These are phyloP conservation scores for Xanthoconium separans DNA, from an alignment of 1,284 basidiomycete species.

Conservation along the genomic window DNA sequence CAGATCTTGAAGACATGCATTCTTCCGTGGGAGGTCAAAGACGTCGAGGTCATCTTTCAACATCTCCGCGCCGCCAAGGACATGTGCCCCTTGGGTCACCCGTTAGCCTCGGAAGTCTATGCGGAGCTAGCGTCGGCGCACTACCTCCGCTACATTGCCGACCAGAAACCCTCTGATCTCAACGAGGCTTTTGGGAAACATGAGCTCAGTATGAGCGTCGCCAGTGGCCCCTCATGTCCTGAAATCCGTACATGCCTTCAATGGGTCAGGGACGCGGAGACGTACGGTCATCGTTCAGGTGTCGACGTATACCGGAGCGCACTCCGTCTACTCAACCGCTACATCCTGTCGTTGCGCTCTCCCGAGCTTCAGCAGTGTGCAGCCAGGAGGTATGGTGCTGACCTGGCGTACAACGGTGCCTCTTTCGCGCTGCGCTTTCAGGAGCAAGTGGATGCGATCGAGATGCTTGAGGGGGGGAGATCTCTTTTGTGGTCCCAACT, in stretches of 20 bases:
- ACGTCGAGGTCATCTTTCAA: constrained; percentile 20
- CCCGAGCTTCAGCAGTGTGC: constrained; percentile 20
- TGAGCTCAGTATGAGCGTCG: constrained; percentile 24
- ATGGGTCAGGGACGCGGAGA: constrained; percentile 24
- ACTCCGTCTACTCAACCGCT: constrained; percentile 17
- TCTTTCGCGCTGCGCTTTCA: constrained; percentile 23
- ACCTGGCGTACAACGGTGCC: constrained; percentile 21
- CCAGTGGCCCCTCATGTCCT: constrained; percentile 19
- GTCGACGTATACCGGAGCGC: constrained; percentile 25
- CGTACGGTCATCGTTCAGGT: constrained; percentile 22
- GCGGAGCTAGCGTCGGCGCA: constrained; percentile 26
- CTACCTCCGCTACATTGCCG: constrained; percentile 28
- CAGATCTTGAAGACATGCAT: constrained; percentile 24
- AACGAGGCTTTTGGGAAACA: constrained; percentile 28
- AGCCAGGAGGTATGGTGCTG: constrained; percentile 9
- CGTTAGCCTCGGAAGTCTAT: constrained; percentile 23
- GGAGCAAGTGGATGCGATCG: constrained; percentile 22
- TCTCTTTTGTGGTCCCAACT: constrained; percentile 29
- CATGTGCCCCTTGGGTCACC: constrained; percentile 18
- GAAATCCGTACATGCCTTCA: constrained; percentile 21
- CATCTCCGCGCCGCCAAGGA: constrained; percentile 26
- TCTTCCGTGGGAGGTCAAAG: constrained; percentile 19
- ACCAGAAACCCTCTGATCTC: constrained; percentile 22
- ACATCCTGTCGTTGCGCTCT: constrained; percentile 17
- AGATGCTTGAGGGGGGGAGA: constrained; percentile 24